Conservation (phyloP, 352 stramenopile genomes). For the Phytophthora sansomeana region DNA sequence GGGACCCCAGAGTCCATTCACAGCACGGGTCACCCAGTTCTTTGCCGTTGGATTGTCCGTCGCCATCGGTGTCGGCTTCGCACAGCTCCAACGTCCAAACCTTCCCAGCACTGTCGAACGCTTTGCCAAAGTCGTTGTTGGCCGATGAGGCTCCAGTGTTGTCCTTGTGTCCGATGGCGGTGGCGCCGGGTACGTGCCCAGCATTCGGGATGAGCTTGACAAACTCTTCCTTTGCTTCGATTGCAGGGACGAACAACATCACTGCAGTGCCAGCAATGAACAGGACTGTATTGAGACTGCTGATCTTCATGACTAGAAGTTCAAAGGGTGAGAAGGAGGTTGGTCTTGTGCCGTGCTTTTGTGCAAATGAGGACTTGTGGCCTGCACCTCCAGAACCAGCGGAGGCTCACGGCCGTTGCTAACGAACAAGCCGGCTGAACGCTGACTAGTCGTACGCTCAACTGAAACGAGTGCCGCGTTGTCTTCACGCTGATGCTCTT, state of each 20-base stretch:
- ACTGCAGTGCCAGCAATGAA: background rate
- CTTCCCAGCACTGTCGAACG: conserved; percentile 15
- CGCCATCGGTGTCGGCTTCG: conserved; percentile 46
- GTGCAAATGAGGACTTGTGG: conserved; percentile 2
- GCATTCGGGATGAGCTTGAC: conserved; percentile 48
- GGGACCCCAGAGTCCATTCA: conserved; percentile 15
- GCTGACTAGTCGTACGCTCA: background rate
- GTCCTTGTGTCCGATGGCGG: conserved; percentile 45
- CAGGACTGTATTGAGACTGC: background rate
- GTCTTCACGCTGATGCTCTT: background rate
- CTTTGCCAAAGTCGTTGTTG: conserved; percentile 27
- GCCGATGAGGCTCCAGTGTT: conserved; percentile 11
- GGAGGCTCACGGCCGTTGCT: background rate
- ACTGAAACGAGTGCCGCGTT: background rate
- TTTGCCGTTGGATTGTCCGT: conserved; percentile 64
- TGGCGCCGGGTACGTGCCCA: conserved; percentile 36
- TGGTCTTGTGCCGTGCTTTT: background rate
- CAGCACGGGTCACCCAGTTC: conserved; percentile 74
- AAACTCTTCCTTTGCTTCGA: conserved; percentile 19
- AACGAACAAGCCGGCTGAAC: conserved; percentile 1
- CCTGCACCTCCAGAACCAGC: conserved; percentile 12
- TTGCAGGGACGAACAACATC: background rate
- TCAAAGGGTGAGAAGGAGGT: too few species aligned
- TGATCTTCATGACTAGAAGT: conserved; percentile 9
- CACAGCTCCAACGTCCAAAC: conserved; percentile 36